Conservation (phyloP, 208 protist genomes). For the Sergeia podlipaevii region DNA sequence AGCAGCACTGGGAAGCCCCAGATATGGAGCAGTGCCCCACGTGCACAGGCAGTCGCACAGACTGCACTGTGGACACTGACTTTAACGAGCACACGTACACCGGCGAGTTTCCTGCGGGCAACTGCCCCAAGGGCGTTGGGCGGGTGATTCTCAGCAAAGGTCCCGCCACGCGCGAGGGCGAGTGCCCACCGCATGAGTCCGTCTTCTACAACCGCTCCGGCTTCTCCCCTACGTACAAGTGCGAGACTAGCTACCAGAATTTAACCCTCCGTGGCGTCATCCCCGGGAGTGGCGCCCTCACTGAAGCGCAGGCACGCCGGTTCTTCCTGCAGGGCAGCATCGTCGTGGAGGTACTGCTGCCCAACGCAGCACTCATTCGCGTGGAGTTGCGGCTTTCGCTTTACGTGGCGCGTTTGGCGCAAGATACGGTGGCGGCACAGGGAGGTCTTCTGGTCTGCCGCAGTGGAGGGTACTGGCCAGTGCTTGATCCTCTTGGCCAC, state of each 20-base stretch:
- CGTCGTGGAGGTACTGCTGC: constrained; percentile 58
- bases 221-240: constrained; percentile 59
- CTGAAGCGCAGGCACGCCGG: constrained; percentile 23
- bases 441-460: constrained; percentile 60
- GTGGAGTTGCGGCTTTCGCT: constrained; percentile 49
- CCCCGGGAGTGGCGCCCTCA: constrained; percentile 50
- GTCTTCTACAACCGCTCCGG: constrained; percentile 61
- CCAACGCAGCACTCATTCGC: constrained; percentile 33
- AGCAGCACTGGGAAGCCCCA: constrained; percentile 56
- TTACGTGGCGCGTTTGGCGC: constrained; percentile 63
- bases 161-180: constrained; percentile 30
- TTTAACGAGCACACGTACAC: constrained; percentile 30
- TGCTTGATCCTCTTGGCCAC: constrained; percentile 73
- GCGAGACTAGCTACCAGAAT: constrained; percentile 70
- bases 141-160: constrained; percentile 70
- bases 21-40: constrained; percentile 52
- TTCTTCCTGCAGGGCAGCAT: constrained; percentile 67
- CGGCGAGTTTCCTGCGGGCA: constrained; percentile 51
- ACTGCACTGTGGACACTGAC: constrained; percentile 32
- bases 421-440: constrained; percentile 30
- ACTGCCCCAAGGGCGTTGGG: constrained; percentile 43
- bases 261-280: constrained; percentile 74
- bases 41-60: constrained; percentile 51
- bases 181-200: constrained; percentile 46
- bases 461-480: constrained; percentile 68